phyloP scores from a whole-genome alignment of 176 grass and related monocot species.

The Lolium multiflorum region DNA sequence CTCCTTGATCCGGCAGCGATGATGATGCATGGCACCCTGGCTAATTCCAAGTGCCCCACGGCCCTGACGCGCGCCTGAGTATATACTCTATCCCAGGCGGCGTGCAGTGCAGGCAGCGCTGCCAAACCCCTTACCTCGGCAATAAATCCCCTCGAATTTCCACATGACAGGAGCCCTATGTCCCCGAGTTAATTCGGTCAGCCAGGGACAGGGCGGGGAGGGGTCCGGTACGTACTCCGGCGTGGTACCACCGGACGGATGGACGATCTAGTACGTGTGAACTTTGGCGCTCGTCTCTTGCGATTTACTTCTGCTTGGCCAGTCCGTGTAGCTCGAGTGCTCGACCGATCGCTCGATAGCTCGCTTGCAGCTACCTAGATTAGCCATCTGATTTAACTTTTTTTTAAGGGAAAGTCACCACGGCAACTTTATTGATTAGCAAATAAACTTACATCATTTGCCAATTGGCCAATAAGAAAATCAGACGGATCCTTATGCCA shows the following conservation, averaged over 20 bases:
- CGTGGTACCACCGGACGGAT: slow-evolving; percentile 24
- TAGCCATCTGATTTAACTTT: no score
- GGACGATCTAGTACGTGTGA: neutral
- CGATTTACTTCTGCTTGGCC: neutral
- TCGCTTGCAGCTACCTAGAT: no score
- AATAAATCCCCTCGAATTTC: slow-evolving; percentile 35
- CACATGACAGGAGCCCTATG: slow-evolving; percentile 44
- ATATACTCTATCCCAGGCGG: neutral
- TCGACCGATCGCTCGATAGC: neutral
- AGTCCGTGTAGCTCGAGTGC: no score
- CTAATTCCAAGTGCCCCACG: neutral
- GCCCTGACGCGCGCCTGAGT: slow-evolving; percentile 10
- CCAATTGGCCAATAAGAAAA: no score
- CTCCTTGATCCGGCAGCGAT: neutral
- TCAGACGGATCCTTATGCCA: no score
- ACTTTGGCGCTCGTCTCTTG: slow-evolving; percentile 32
- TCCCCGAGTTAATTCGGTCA: slow-evolving; percentile 21
- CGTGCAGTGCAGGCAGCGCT: neutral
- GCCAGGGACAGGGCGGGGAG: neutral
- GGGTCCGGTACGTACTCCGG: neutral
- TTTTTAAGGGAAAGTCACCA: no score
- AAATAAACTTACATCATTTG: no score
- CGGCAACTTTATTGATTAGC: no score
- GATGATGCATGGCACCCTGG: slow-evolving; percentile 1
- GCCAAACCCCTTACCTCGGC: slow-evolving; percentile 25